These are phyloP conservation scores for Thalassiosira sp. DNA, from an alignment of 352 stramenopile genomes.

Conservation along the genomic window DNA sequence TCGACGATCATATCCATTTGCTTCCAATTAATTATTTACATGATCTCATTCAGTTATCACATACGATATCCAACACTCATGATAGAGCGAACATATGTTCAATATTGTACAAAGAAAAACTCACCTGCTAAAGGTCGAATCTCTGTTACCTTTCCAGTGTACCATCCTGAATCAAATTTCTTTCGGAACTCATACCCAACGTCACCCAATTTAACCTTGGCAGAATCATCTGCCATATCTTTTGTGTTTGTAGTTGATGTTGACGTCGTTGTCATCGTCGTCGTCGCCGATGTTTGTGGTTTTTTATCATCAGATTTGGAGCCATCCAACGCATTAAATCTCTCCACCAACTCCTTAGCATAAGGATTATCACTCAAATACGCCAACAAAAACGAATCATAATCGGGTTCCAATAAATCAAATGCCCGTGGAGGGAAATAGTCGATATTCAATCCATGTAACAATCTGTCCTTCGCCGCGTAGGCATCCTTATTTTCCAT, in stretches of 20 bases:
- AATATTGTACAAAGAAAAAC: no score
- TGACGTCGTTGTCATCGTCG: not conserved
- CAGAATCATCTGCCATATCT: not conserved
- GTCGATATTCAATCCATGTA: constrained; percentile 30
- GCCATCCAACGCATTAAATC: constrained; percentile 19
- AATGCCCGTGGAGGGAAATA: constrained; percentile 42
- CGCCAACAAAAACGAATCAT: constrained; percentile 69
- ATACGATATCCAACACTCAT: no score
- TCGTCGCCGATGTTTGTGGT: no score
- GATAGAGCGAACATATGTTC: no score
- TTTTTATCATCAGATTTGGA: not conserved
- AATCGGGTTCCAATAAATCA: constrained; percentile 59
- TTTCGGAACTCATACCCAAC: constrained; percentile 41
- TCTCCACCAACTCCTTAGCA: constrained; percentile 59
- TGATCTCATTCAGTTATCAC: no score
- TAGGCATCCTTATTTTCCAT: constrained; percentile 10
- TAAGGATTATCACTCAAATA: constrained; percentile 64
- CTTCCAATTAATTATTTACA: not conserved
- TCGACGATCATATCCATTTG: constrained; percentile 28
- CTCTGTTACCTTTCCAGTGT: constrained; percentile 28
- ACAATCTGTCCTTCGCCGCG: constrained; percentile 12
- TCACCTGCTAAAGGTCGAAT: constrained; percentile 33
- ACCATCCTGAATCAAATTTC: constrained; percentile 32
- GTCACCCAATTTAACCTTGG: constrained; percentile 3
- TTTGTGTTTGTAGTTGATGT: not conserved